phyloP scores from a whole-genome alignment of 2,329 filamentous ascomycete genomes.

The Berkeleyomyces rouxiae region DNA sequence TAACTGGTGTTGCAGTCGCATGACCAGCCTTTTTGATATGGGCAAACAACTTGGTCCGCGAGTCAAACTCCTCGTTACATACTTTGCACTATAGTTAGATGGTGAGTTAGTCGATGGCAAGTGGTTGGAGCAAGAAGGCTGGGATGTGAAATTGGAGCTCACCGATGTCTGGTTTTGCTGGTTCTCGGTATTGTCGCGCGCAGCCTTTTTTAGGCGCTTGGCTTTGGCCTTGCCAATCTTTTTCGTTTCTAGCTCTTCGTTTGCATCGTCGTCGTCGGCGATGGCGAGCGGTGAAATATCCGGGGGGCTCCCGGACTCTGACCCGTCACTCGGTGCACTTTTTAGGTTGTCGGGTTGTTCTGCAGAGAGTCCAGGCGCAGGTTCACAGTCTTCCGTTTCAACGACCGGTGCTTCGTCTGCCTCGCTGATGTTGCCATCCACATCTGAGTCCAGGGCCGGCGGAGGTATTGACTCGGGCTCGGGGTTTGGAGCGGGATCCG shows the following conservation, averaged over 20 bases:
- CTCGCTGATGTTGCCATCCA: not conserved
- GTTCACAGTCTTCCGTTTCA: not conserved
- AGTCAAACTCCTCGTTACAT: slow-evolving; percentile 34
- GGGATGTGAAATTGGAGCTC: slow-evolving; percentile 16
- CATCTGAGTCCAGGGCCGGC: not conserved
- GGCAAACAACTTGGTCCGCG: slow-evolving; percentile 54
- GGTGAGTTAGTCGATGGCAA: not conserved
- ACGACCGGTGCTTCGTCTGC: not conserved
- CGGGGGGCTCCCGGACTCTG: not conserved
- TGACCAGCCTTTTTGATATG: slow-evolving; percentile 54
- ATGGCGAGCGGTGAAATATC: not conserved
- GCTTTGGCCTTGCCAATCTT: slow-evolving; percentile 12
- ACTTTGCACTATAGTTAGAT: slow-evolving; percentile 15
- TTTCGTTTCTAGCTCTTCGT: not conserved
- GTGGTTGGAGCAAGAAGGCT: not conserved
- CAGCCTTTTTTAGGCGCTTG: slow-evolving; percentile 11
- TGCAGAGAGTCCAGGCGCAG: not conserved
- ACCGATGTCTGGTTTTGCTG: slow-evolving; percentile 21
- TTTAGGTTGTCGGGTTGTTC: not conserved
- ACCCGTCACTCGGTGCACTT: not conserved
- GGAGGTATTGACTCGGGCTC: not conserved
- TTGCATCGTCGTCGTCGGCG: not conserved
- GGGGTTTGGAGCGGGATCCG: not conserved
- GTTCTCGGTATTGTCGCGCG: slow-evolving; percentile 22
- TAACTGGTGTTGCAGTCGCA: slow-evolving; percentile 30